Base-by-base conservation (phyloP, 1,284 basidiomycete species). In the Pascua guehoae region DNA sequence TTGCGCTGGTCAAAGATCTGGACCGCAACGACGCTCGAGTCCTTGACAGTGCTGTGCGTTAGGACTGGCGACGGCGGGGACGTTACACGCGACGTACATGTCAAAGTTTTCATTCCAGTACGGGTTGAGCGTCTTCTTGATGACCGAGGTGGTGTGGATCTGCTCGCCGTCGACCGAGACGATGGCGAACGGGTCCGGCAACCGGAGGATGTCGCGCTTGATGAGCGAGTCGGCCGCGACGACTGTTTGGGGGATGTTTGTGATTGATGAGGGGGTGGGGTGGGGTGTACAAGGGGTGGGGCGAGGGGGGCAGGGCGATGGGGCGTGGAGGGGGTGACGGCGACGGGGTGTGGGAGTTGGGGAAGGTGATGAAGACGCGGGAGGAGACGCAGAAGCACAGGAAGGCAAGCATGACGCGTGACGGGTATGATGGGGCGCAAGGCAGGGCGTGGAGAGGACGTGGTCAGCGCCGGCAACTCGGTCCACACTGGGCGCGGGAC, bases 1-100 rank as follows among this genome's bases (percentile, higher is more conserved):
- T 95, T 96, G 76, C 91, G 87, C 79, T 96, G 93, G 77, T 97
- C 93, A 68, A 96, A 96, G 70, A 96, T 92, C 78, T 97, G 93
- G 4, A 97, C 90, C 5, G 90, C 89, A 45, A 97, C 83, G 48
- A 94, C 86, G 32, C 91, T 94, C 4, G 88, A 88, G 70, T 95
- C 91, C 74, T 88, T 90, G 71, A 95, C 91, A 49, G 84, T 86
- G 66, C 89, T 91, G 48, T 16, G 17, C n/a, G n/a, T n/a, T n/a
- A n/a, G n/a, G n/a, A n/a, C n/a, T 7, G 12, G 44, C 38, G 47
- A 32, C 38, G 37, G 14, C 12, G 17, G 17, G 9, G 36, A 44
- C n/a, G n/a, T n/a, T n/a, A n/a, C n/a, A 17, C 9, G 12, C 16
- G 15, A 71, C 75, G 48, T 48, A 89, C 89, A 92, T 86, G 69